These are phyloP conservation scores for Serendipita indica DNA, from an alignment of 768 basidiomycete genomes.

Conservation along the genomic window DNA sequence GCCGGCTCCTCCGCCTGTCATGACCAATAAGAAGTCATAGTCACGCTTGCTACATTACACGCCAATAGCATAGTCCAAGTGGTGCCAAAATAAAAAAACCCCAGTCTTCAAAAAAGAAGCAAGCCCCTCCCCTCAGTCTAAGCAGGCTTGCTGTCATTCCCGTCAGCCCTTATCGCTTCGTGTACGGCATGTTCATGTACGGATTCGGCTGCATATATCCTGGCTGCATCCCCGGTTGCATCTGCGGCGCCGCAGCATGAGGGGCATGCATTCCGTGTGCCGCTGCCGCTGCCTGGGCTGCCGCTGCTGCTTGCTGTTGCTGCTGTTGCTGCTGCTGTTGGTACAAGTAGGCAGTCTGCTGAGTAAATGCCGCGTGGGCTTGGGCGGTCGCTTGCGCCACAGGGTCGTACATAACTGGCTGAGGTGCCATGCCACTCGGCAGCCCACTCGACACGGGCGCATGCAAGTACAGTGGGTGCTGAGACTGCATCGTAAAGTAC, in stretches of 20 bases:
- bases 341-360: constrained; percentile 13
- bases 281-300: constrained; percentile 26
- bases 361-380: constrained; percentile 10
- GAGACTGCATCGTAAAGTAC: constrained; percentile 57
- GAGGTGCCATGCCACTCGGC: constrained; percentile 50
- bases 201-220: constrained; percentile 9
- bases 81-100: neutral
- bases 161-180: neutral
- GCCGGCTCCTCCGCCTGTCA: too few species aligned
- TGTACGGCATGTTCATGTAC: constrained; percentile 5
- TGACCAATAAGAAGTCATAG: too few species aligned
- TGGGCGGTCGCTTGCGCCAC: constrained; percentile 11
- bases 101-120: neutral
- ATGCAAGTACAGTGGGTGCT: constrained; percentile 22
- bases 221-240: neutral
- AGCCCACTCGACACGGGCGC: constrained; percentile 23
- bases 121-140: neutral
- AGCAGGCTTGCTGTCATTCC: neutral
- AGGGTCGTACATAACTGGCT: constrained; percentile 49
- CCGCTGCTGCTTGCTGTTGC: constrained; percentile 29
- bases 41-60: neutral
- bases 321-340: constrained; percentile 19
- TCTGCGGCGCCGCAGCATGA: neutral
- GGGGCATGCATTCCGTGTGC: neutral
- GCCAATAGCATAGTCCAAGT: neutral